Percentiles rank a stretch among this genome's conserved stretches.
phyloP scores from a whole-genome alignment of 805 yeast genomes.

The Tanozyma kutaoensis region DNA sequence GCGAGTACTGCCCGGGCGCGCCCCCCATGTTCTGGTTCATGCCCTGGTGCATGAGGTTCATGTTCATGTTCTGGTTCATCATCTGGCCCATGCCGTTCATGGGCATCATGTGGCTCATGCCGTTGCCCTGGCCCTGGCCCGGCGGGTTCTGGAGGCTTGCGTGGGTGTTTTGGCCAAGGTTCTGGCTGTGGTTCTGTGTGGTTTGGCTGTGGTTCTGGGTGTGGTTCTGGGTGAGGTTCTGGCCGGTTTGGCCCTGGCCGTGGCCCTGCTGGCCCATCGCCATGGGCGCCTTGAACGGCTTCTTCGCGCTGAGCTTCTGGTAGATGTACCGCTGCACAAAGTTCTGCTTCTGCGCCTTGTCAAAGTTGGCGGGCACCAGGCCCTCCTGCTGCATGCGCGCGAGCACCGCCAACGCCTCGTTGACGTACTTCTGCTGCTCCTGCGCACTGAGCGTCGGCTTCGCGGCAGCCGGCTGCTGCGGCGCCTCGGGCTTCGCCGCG shows the following conservation, averaged over 20 bases:
- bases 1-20: too few relatives aligned
- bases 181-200: conserved; percentile 4
- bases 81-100: too few relatives aligned
- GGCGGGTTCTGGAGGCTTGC: too few relatives aligned
- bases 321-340: conserved; percentile 24
- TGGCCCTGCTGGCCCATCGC: conserved; percentile 2
- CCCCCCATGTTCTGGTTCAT: too few relatives aligned
- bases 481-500: conserved; percentile 10
- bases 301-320: conserved; percentile 17
- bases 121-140: too few relatives aligned
- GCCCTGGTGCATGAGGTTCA: too few relatives aligned
- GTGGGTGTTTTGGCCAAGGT: too few relatives aligned
- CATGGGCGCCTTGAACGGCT: conserved; percentile 5
- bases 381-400: conserved; percentile 21
- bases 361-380: conserved; percentile 19
- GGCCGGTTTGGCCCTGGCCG: conserved; percentile 2
- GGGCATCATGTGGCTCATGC: too few relatives aligned
- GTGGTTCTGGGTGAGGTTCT: conserved; percentile 3
- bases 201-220: conserved; percentile 2
- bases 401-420: conserved; percentile 27
- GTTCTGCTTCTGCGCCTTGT: conserved; percentile 21
- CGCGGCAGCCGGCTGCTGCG: conserved; percentile 8
- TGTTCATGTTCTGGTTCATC: too few relatives aligned
- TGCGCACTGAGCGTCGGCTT: conserved; percentile 12
- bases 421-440: conserved; percentile 23